Percentiles rank a stretch among this genome's conserved stretches.
Evolutionary conservation across 2,329 filamentous ascomycete species (phyloP).

Genomic region (Arthrobotrys sinensis): DNA sequence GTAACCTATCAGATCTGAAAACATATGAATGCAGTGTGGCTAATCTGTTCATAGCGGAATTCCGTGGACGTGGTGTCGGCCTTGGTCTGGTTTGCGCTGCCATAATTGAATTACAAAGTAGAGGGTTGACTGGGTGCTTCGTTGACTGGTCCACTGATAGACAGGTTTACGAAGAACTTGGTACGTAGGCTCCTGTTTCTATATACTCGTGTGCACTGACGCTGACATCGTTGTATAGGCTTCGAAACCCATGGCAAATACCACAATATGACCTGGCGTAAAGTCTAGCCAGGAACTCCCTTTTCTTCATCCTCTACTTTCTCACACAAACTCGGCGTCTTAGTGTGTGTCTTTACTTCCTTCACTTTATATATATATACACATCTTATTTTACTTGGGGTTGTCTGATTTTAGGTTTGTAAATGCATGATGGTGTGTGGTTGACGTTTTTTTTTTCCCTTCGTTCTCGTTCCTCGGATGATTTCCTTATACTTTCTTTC

Average conservation of each 20-base stretch:
- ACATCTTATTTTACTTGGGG: conserved; percentile 9
- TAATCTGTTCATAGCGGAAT: conserved; percentile 60
- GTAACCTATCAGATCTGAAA: conserved; percentile 30
- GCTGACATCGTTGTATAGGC: conserved; percentile 20
- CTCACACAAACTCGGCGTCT: conserved; percentile 5
- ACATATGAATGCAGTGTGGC: conserved; percentile 5
- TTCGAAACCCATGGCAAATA: conserved; percentile 60
- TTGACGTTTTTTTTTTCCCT: conserved; percentile 23
- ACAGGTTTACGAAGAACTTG: conserved; percentile 57
- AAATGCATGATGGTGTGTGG: conserved; percentile 57
- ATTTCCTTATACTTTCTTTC: conserved; percentile 28
- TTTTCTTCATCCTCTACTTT: not conserved
- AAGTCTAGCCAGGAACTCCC: conserved; percentile 29
- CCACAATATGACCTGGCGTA: conserved; percentile 53
- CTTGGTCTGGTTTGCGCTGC: conserved; percentile 64
- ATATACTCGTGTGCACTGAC: not conserved
- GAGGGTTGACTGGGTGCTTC: conserved; percentile 64
- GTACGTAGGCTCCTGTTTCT: not conserved
- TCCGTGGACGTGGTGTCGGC: conserved; percentile 63
- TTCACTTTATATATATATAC: not conserved
- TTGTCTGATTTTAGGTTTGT: conserved; percentile 17
- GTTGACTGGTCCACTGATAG: conserved; percentile 64
- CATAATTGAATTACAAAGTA: conserved; percentile 64
- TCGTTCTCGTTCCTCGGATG: conserved; percentile 11
- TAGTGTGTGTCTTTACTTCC: conserved; percentile 15